Percentiles rank a stretch among this genome's conserved stretches.
Conservation (phyloP, 148 eudicot genomes). For the Arctostaphylos glauca region DNA sequence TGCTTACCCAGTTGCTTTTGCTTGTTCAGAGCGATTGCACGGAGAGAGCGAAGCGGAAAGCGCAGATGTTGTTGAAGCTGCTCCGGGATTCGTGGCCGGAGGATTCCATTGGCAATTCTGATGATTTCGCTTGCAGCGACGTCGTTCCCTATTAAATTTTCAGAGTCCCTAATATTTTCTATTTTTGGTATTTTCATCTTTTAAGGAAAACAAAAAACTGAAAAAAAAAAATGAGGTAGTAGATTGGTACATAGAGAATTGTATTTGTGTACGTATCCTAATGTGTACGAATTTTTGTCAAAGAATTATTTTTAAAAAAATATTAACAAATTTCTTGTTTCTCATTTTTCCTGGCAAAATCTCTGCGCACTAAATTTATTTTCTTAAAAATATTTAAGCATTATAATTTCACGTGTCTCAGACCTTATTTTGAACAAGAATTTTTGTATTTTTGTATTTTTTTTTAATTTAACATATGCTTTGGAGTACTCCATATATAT, state of each 20-base stretch:
- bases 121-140: slow-evolving; percentile 63
- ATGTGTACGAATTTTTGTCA: slow-evolving; percentile 17
- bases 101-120: slow-evolving; percentile 47
- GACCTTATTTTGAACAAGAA: not conserved
- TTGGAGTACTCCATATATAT: too few relatives aligned
- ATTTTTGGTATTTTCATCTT: slow-evolving; percentile 2
- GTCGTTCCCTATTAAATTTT: slow-evolving; percentile 31
- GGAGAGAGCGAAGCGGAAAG: slow-evolving; percentile 77
- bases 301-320: not conserved
- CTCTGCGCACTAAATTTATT: not conserved
- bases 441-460: not conserved
- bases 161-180: not conserved
- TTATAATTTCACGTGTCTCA: not conserved
- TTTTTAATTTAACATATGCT: not conserved
- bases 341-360: not conserved
- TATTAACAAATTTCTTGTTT: not conserved
- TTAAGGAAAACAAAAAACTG: not conserved
- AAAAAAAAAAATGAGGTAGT: not conserved
- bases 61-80: slow-evolving; percentile 72
- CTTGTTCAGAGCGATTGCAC: slow-evolving; percentile 87
- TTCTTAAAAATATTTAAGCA: too few relatives aligned
- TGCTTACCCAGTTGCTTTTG: slow-evolving; percentile 62
- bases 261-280: slow-evolving; percentile 7
- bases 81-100: slow-evolving; percentile 79
- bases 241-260: slow-evolving; percentile 19